A percentile compares a stretch with the other conserved stretches of the same genome.
Evolutionary conservation across 2,329 filamentous ascomycete genomes (phyloP).

Genomic region (Ceratocystiopsis brevicomis): DNA sequence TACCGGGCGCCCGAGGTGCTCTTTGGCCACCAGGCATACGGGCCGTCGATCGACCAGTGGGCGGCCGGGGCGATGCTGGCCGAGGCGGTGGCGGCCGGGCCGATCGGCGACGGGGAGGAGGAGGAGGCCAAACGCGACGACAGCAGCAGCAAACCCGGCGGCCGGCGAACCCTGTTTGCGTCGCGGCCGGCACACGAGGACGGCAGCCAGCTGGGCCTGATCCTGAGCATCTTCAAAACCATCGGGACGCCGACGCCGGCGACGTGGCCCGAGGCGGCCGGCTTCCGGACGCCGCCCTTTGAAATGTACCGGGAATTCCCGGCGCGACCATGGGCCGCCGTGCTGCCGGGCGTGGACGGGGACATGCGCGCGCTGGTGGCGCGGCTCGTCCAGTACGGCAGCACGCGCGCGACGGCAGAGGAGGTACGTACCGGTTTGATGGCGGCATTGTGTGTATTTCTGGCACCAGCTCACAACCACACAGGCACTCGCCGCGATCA

Average conservation of each 20-base stretch:
- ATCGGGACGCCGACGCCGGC: constrained; percentile 68
- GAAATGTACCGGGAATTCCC: constrained; percentile 71
- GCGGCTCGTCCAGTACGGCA: constrained; percentile 55
- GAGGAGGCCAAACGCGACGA: too few species aligned
- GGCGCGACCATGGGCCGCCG: constrained; percentile 43
- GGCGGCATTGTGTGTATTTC: too few species aligned
- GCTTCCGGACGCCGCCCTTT: constrained; percentile 61
- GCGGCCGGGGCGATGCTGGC: constrained; percentile 67
- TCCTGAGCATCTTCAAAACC: constrained; percentile 81
- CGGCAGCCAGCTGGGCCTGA: constrained; percentile 78
- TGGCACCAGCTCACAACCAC: too few species aligned
- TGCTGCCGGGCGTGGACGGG: constrained; percentile 43
- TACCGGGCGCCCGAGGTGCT: constrained; percentile 80
- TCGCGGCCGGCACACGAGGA: constrained; percentile 54
- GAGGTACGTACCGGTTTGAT: constrained; percentile 24
- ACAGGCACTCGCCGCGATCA: neutral
- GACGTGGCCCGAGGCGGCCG: constrained; percentile 62
- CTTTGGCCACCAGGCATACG: constrained; percentile 65
- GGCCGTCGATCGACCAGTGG: constrained; percentile 68
- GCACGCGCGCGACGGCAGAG: constrained; percentile 44
- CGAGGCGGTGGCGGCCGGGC: constrained; percentile 35
- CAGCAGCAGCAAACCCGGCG: constrained; percentile 12
- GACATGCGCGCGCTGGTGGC: constrained; percentile 46
- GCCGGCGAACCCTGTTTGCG: constrained; percentile 48
- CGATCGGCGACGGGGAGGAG: too few species aligned